These are phyloP conservation scores for Talaromyces nanjingensis DNA, from an alignment of 495 filamentous ascomycete species.

Conservation along the genomic window DNA sequence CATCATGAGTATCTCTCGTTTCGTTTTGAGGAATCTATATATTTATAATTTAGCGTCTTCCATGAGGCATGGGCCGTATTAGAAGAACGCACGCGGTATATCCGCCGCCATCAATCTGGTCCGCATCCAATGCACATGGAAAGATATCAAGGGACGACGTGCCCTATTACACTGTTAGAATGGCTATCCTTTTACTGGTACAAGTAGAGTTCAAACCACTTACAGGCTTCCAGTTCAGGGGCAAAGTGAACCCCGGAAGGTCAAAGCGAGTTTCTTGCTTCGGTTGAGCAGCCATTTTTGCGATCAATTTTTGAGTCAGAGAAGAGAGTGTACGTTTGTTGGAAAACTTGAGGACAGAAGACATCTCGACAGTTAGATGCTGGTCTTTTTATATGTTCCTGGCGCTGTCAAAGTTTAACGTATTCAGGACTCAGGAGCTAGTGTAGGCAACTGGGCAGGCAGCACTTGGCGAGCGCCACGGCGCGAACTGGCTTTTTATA, in stretches of 20 bases:
- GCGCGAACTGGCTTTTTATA: not conserved
- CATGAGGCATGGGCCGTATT: not conserved
- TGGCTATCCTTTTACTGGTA: not conserved
- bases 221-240: not conserved
- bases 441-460: not conserved
- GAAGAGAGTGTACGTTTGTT: not conserved
- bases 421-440: not conserved
- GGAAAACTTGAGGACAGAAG: not conserved
- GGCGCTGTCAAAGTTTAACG: not conserved
- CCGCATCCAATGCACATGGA: not conserved
- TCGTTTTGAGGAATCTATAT: not conserved
- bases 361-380: not conserved
- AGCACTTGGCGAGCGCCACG: not conserved
- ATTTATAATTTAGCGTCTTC: not conserved
- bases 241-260: not conserved
- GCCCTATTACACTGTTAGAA: not conserved
- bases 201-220: not conserved
- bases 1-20: not conserved
- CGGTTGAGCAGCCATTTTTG: not conserved
- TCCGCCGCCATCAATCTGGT: not conserved
- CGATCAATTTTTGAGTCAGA: not conserved
- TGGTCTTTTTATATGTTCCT: not conserved
- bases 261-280: not conserved
- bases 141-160: not conserved
- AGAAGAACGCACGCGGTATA: not conserved